Evolutionary conservation across 2,329 filamentous ascomycete species (phyloP).

Genomic region (Trichoderma sp.): DNA sequence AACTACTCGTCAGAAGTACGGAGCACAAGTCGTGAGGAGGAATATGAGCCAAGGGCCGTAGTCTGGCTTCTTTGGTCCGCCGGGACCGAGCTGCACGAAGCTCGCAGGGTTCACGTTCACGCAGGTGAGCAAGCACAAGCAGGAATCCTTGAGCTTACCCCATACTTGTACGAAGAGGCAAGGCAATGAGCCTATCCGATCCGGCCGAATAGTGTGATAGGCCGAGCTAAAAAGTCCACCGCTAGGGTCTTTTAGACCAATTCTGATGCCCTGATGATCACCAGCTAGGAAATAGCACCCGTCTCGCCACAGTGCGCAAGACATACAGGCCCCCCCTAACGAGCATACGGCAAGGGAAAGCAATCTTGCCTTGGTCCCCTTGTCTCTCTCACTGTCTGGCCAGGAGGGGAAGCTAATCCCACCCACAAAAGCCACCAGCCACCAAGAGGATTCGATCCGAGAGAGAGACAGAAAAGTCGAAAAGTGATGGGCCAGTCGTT

Average conservation of each 20-base stretch:
- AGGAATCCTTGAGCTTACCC: slow-evolving; percentile 18
- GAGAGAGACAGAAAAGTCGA: not conserved
- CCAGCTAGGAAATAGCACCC: slow-evolving; percentile 19
- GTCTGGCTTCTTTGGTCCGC: not conserved
- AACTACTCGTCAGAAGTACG: not conserved
- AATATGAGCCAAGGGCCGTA: not conserved
- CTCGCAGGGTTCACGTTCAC: not conserved
- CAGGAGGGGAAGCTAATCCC: not conserved
- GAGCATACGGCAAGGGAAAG: not conserved
- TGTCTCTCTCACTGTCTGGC: not conserved
- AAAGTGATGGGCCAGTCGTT: not conserved
- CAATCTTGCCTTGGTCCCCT: slow-evolving; percentile 1
- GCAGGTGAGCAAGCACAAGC: not conserved
- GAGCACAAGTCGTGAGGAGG: not conserved
- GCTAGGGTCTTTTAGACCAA: slow-evolving; percentile 13
- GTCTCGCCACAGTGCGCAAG: slow-evolving; percentile 19
- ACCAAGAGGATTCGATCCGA: not conserved
- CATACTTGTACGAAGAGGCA: not conserved
- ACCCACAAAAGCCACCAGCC: not conserved
- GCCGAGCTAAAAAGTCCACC: not conserved
- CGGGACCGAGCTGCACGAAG: not conserved
- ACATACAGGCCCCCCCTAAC: not conserved
- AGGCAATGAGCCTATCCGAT: slow-evolving; percentile 13
- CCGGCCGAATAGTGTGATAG: slow-evolving; percentile 19
- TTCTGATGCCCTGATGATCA: slow-evolving; percentile 19